phyloP scores from a whole-genome alignment of 2,329 filamentous ascomycete genomes.

The Verticillium longisporum region DNA sequence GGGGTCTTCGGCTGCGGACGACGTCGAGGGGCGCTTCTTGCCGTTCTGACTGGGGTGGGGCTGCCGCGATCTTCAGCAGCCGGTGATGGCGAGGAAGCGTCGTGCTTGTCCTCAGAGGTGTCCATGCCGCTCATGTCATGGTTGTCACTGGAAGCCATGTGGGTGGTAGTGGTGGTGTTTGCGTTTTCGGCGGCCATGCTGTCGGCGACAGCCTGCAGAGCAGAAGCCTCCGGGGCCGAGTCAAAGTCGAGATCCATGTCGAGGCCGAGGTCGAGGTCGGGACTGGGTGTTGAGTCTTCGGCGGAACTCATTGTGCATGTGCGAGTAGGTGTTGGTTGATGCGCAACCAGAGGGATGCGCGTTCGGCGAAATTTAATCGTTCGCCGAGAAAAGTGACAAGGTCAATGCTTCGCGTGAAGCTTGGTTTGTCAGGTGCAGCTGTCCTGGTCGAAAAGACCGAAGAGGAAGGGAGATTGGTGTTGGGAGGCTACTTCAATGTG shows the following conservation, averaged over 20 bases:
- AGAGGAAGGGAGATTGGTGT: not conserved
- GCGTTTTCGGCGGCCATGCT: not conserved
- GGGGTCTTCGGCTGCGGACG: slow-evolving; percentile 3
- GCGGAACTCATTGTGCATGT: not conserved
- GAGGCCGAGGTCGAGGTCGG: not conserved
- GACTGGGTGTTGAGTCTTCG: not conserved
- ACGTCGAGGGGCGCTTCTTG: slow-evolving; percentile 11
- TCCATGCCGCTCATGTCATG: slow-evolving; percentile 1
- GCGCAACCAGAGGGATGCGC: not conserved
- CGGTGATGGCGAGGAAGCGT: not conserved
- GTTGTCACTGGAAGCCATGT: not conserved
- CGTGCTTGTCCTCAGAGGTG: not conserved
- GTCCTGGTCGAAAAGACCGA: not conserved
- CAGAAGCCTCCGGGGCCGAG: not conserved
- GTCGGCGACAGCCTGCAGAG: slow-evolving; percentile 3
- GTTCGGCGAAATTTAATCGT: not conserved
- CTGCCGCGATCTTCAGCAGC: not conserved
- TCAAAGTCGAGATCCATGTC: slow-evolving; percentile 1
- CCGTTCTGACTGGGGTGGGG: slow-evolving; percentile 3
- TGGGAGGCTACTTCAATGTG: not conserved
- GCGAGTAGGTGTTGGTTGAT: not conserved
- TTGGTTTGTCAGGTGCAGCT: not conserved
- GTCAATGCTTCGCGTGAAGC: not conserved
- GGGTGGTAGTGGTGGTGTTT: slow-evolving; percentile 4
- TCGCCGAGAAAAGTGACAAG: not conserved